Base-by-base conservation (phyloP, 768 basidiomycete species). In the Lanmaoa rubissima region DNA sequence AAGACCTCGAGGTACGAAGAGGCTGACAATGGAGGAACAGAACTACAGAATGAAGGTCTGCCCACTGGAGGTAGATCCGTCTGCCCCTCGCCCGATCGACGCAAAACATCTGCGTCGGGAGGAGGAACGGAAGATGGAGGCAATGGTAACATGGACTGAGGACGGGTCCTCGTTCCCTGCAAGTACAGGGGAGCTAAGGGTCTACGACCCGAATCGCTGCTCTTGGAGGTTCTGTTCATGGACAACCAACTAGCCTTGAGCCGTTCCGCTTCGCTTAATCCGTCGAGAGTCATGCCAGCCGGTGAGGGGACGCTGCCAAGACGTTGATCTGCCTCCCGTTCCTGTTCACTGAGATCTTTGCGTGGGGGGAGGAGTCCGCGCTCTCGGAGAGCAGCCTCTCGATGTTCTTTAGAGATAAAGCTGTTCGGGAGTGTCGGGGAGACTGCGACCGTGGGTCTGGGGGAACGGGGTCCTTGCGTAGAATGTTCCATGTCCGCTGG, bases 351-450 rank as follows among this genome's bases (percentile, higher is more conserved):
- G 6, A 75, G 68, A 48, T 73, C 72, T 36, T 67, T 71, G 26
- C 56, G 40, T 2, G 80, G 78, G 24, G 86, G 84, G 2, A 82
- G 72, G 39, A 87, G 73, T 0, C 85, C 85, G 34, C 84, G 79
- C 61, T 79, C 84, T 13, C 85, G 79, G 21, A 87, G 75, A 2
- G 85, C 85, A 4, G 82, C 84, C 45, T 84, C 80, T 21, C 70
- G 52, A 21, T 61, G 57, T 7, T 57, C 55, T 40, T 49, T 66
- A 1, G 72, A 72, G 45, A 53, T n/a, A 17, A 68, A 57, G 26
- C 55, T 49, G 38, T 66, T 68, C 0, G 72, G 70, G 35, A 63
- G 63, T 0, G 64, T 48, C 3, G 65, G 58, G 1, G 69, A 47
- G 17, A 28, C 35, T 8, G 57, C 14, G 32, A 42, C 14, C 0